These are phyloP conservation scores for Neotropicomus parvogracilis DNA, from an alignment of 1,284 basidiomycete species.

Conservation along the genomic window DNA sequence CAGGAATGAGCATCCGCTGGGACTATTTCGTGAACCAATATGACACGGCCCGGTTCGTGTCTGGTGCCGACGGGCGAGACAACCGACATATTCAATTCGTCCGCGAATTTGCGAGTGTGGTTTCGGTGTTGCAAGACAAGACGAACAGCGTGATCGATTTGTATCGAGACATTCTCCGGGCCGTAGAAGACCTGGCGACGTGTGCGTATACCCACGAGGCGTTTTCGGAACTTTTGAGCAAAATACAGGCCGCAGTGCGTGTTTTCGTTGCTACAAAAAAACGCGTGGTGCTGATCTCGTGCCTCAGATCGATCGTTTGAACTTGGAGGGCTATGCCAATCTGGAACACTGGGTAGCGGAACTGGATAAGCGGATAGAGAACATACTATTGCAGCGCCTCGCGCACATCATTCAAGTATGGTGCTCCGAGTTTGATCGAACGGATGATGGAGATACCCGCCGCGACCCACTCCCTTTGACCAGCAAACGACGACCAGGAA, in stretches of 20 bases:
- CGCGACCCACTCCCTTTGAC: conserved; percentile 47
- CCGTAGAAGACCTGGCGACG: conserved; percentile 83
- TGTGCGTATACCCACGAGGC: conserved; percentile 84
- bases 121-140: conserved; percentile 92
- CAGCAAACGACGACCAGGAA: conserved; percentile 62
- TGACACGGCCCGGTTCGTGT: conserved; percentile 72
- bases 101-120: conserved; percentile 89
- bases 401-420: conserved; percentile 80
- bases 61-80: conserved; percentile 74
- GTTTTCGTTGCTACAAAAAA: neutral
- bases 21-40: conserved; percentile 95
- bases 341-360: conserved; percentile 94
- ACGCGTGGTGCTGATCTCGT: neutral
- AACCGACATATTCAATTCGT: conserved; percentile 91
- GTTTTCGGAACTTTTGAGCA: conserved; percentile 74
- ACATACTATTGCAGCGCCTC: conserved; percentile 76
- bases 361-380: conserved; percentile 85
- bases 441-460: conserved; percentile 60
- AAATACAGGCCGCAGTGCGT: conserved; percentile 83
- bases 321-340: conserved; percentile 95
- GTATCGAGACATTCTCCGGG: conserved; percentile 80
- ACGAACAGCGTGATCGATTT: conserved; percentile 91
- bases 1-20: conserved; percentile 93
- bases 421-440: conserved; percentile 81
- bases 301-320: conserved; percentile 83